phyloP scores from a whole-genome alignment of 2,329 filamentous ascomycete species.

The Talaromyces amestolkiae region DNA sequence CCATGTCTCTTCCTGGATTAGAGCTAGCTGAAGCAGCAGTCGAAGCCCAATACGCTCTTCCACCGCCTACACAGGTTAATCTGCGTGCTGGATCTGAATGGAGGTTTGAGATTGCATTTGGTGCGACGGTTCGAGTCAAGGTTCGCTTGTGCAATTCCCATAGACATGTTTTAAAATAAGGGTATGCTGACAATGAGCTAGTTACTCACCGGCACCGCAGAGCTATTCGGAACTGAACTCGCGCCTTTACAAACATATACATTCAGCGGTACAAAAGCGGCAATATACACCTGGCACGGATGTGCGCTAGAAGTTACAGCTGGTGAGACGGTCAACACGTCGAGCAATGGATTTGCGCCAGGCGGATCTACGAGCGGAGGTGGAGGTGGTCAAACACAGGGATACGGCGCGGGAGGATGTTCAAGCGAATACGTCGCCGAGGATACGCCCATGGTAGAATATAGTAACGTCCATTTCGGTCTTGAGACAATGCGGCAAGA shows the following conservation, averaged over 20 bases:
- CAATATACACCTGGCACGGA: constrained; percentile 89
- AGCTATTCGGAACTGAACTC: constrained; percentile 93
- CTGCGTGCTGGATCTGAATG: constrained; percentile 70
- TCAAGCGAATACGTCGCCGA: constrained; percentile 68
- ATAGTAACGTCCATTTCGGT: constrained; percentile 84
- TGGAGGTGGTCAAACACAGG: constrained; percentile 52
- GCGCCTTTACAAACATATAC: constrained; percentile 75
- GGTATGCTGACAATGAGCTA: constrained; percentile 32
- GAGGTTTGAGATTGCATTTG: constrained; percentile 69
- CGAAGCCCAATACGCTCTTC: constrained; percentile 37
- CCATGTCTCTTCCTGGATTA: constrained; percentile 72
- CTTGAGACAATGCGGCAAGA: constrained; percentile 70
- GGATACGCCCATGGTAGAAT: constrained; percentile 76
- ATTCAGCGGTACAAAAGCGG: constrained; percentile 78
- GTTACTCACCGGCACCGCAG: constrained; percentile 77
- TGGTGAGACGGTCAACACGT: constrained; percentile 47
- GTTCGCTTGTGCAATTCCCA: constrained; percentile 32
- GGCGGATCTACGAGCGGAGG: constrained; percentile 29
- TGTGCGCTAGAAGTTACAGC: constrained; percentile 78
- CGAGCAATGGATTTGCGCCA: constrained; percentile 30
- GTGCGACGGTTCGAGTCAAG: constrained; percentile 53
- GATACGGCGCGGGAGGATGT: constrained; percentile 56
- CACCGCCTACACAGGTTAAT: constrained; percentile 47
- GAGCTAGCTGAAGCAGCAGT: constrained; percentile 65
- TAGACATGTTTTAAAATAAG: not conserved